A percentile compares a stretch with the other conserved stretches of the same genome.
These are phyloP conservation scores for Gloeostereum incarnatum DNA, from an alignment of 768 basidiomycete species.

Conservation along the genomic window DNA sequence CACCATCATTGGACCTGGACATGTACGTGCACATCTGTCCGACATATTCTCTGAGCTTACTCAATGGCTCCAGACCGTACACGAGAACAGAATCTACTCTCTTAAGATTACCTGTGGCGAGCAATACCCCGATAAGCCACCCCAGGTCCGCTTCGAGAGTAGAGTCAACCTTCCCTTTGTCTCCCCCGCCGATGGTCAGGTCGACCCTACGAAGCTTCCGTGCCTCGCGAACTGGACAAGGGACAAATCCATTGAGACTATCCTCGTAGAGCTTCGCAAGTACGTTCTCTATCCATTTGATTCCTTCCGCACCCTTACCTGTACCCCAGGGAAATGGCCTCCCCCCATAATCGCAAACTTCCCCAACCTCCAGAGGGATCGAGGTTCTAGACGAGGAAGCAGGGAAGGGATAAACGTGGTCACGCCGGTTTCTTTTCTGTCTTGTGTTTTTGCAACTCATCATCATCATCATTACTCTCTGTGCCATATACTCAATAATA, in stretches of 20 bases:
- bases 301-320: not conserved
- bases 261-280: constrained; percentile 92
- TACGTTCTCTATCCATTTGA: constrained; percentile 25
- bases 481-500: no score
- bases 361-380: constrained; percentile 92
- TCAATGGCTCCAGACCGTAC: constrained; percentile 61
- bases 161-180: constrained; percentile 94
- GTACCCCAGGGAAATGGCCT: constrained; percentile 80
- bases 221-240: constrained; percentile 72
- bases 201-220: constrained; percentile 63
- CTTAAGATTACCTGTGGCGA: constrained; percentile 83
- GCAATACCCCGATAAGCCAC: constrained; percentile 68
- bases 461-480: no score
- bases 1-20: constrained; percentile 97
- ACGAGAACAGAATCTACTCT: constrained; percentile 98
- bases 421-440: no score
- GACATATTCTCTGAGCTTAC: constrained; percentile 4
- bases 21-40: constrained; percentile 44
- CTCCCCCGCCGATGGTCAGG: constrained; percentile 60
- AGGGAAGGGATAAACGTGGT: no score
- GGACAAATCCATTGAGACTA: constrained; percentile 72
- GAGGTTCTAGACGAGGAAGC: no score
- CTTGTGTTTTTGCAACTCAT: no score
- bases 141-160: constrained; percentile 77
- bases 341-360: constrained; percentile 84